Evolutionary conservation across 257 asterid species (phyloP).

Genomic region (Rehmannia glutinosa): DNA sequence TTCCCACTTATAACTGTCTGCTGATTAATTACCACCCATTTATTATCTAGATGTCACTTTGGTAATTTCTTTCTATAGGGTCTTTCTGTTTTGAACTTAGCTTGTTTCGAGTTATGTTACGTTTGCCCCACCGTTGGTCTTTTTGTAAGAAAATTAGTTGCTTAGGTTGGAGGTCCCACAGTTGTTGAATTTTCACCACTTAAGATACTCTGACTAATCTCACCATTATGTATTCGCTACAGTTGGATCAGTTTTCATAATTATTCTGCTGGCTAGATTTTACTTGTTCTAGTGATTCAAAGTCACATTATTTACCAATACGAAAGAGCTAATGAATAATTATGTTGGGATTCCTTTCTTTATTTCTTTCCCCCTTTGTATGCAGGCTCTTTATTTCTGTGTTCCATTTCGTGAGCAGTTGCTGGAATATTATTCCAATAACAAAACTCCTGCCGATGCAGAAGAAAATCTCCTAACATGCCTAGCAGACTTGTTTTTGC

Average conservation of each 20-base stretch:
- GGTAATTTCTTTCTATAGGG: not conserved
- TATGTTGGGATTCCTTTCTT: not conserved
- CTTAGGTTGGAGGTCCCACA: not conserved
- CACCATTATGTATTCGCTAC: not conserved
- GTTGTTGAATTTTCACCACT: not conserved
- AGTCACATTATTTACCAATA: not conserved
- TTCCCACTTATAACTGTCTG: not conserved
- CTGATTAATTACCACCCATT: not conserved
- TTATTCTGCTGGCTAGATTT: not conserved
- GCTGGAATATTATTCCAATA: constrained; percentile 71
- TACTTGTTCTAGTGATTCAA: not conserved
- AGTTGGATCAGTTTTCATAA: not conserved
- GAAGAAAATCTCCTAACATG: constrained; percentile 91
- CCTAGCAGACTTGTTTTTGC: constrained; percentile 83
- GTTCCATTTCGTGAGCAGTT: constrained; percentile 92
- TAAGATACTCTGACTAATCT: not conserved
- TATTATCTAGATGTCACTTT: not conserved
- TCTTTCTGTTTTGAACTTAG: not conserved
- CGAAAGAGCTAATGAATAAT: not conserved
- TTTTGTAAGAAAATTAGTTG: not conserved
- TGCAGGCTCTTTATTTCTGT: constrained; percentile 95
- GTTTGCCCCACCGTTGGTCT: not conserved
- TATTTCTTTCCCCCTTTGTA: not conserved
- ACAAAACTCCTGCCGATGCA: constrained; percentile 64
- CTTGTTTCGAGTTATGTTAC: not conserved